Percentiles rank a stretch among this genome's conserved stretches.
phyloP scores from a whole-genome alignment of 768 basidiomycete genomes.

The Epithele typhae region DNA sequence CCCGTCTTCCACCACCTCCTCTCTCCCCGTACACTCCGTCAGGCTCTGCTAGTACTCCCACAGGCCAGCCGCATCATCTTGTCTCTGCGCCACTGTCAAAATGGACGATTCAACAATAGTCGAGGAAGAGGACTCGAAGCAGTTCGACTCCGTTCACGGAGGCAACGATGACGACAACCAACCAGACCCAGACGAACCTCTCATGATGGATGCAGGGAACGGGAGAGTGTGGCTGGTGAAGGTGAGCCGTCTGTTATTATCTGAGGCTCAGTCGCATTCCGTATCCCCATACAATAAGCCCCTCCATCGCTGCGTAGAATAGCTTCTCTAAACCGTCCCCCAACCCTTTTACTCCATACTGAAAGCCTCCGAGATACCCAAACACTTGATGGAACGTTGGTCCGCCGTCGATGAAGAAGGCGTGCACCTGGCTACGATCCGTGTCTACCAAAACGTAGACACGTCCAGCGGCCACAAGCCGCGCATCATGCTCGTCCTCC shows the following conservation, averaged over 20 bases:
- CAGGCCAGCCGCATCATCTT: too few relatives aligned
- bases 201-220: slow-evolving; percentile 73
- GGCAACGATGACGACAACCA: slow-evolving; percentile 55
- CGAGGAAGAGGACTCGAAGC: slow-evolving; percentile 63
- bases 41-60: too few relatives aligned
- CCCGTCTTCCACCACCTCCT: too few relatives aligned
- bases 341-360: not conserved
- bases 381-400: slow-evolving; percentile 86
- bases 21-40: too few relatives aligned
- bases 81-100: not conserved
- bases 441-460: slow-evolving; percentile 60
- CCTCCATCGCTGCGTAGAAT: too few relatives aligned
- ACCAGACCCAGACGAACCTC: slow-evolving; percentile 77
- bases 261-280: too few relatives aligned
- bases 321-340: too few relatives aligned
- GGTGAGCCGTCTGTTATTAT: slow-evolving; percentile 40
- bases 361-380: slow-evolving; percentile 66
- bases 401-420: slow-evolving; percentile 68
- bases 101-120: slow-evolving; percentile 18
- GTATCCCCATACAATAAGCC: too few relatives aligned
- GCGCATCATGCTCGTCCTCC: slow-evolving; percentile 64
- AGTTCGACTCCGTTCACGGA: slow-evolving; percentile 51
- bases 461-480: slow-evolving; percentile 43
- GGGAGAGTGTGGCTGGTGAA: slow-evolving; percentile 85
- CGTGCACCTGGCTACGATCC: slow-evolving; percentile 77